Evolutionary conservation across 2,329 filamentous ascomycete genomes (phyloP), one percentile per base, ranked within the genome.

Genomic region (Fusarium continuum): DNA sequence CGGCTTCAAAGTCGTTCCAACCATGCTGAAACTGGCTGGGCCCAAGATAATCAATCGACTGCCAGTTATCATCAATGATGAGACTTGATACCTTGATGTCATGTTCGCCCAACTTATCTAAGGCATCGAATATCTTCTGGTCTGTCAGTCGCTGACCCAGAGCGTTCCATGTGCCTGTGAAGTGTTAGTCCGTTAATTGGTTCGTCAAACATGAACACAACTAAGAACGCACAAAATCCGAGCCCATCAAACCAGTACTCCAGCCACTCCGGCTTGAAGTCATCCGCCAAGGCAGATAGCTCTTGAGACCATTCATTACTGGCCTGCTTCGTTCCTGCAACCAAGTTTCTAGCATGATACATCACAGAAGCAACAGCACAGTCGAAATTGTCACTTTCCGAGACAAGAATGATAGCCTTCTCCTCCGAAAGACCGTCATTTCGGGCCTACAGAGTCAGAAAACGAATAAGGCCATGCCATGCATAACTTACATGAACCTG

Each of bases 41-140:
- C 1, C 82, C 81, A 20, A 72, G 68, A 25, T 81, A 67, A 64
- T 85, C 86, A 40, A 96, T 83, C 8, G 89, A 86, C 75, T 97
- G 93, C 95, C 95, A 99, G 69, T 96, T 96, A 73, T 99, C 95
- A 69, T 99, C 95, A 61, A 99, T 96, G 60, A 98, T 97, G 3
- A 99, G 82, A 70, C 88, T 96, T 1, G 88, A 89, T 39, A 98
- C 83, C 35, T 90, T 88, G 70, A 99, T 91, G 1, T 88, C 85
- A 52, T 91, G 84, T 25, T 87, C 80, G 5, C 88, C 84, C 10
- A 99, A 79, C 2, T 84, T 82, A 55, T 92, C 86, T 1, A 98
- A 80, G 2, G 93, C 92, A 34, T 87, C 76, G 11, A 93, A 80
- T 13, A 99, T 85, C 69, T 92, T 96, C 17, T 91, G 82, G 58